These are phyloP conservation scores for Cyclaneusma minus DNA, from an alignment of 2,329 filamentous ascomycete genomes.

Conservation along the genomic window DNA sequence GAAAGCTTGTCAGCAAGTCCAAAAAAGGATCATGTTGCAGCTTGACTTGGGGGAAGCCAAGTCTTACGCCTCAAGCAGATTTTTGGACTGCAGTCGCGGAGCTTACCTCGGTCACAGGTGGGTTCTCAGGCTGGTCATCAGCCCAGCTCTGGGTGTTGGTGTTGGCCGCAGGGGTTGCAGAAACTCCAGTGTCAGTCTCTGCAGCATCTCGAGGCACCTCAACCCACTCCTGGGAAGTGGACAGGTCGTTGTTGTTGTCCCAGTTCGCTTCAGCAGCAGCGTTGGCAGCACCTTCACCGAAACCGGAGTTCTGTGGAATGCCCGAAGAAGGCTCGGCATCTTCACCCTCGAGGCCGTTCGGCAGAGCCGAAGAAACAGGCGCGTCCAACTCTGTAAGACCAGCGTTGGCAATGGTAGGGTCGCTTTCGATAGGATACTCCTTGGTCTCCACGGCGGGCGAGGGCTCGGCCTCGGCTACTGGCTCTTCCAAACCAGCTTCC, in stretches of 20 bases:
- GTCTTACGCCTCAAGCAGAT: too few relatives aligned
- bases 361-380: slow-evolving; percentile 22
- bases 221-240: slow-evolving; percentile 19
- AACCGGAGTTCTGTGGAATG: slow-evolving; percentile 32
- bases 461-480: slow-evolving; percentile 13
- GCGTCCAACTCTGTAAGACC: slow-evolving; percentile 51
- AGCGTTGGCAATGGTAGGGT: slow-evolving; percentile 53
- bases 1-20: slow-evolving; percentile 5
- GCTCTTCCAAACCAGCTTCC: slow-evolving; percentile 17
- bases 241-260: slow-evolving; percentile 30
- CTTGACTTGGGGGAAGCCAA: slow-evolving; percentile 12
- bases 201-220: slow-evolving; percentile 59
- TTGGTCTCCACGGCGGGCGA: slow-evolving; percentile 20
- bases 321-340: slow-evolving; percentile 18
- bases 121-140: slow-evolving; percentile 54
- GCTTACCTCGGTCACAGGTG: slow-evolving; percentile 24
- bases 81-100: too few relatives aligned
- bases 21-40: slow-evolving; percentile 20
- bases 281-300: slow-evolving; percentile 37
- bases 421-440: slow-evolving; percentile 29
- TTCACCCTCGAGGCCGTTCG: slow-evolving; percentile 31
- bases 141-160: slow-evolving; percentile 60
- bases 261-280: slow-evolving; percentile 50
- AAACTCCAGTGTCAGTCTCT: slow-evolving; percentile 55
- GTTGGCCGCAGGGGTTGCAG: slow-evolving; percentile 35